Evolutionary conservation across 805 yeast genomes (phyloP), one percentile per base, ranked within the genome.

Genomic region (Saccharomyces mikatae): DNA sequence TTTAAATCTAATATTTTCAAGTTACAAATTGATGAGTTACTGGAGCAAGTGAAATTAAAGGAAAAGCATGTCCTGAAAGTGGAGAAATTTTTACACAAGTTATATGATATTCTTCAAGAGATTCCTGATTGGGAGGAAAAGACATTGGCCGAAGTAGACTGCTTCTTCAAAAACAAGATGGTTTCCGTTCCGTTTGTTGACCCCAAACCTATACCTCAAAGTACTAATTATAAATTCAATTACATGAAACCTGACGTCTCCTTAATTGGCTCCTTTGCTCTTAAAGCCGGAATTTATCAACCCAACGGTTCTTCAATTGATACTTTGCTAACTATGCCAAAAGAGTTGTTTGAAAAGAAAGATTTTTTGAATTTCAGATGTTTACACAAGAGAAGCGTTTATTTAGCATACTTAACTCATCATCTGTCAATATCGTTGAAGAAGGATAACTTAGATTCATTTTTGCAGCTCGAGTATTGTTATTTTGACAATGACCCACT

Each of bases 1-100:
- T 94, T 91, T 81, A 89, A 91, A 66, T 89, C 97, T 8, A 94
- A 91, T 71, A 90, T 94, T 53, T 92, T 94, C 82, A 94, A 94
- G 70, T 72, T 94, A 55, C 96, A 94, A 73, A 90, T 94, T 57
- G 98, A 91, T 71, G 98, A 91, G 67, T 75, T 94, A 46, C 74
- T 94, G 61, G 80, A 82, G 60, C 98, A 92, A 70, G 80, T 92
- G 46, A 80, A 82, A 61, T 69, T 91, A 46, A 87, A 87, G 62
- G 92, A 88, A 21, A 70, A 80, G 17, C 84, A 85, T 63, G 79
- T 86, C 47, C 67, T 80, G 51, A 75, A 77, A 50, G 81, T 89
- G 54, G 96, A 89, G 66, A 84, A 83, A 57, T 86, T 85, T 51
- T 74, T 90, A 48, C 96, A 86, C 66, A 79, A 84, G 64, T 67